These are phyloP conservation scores for Phytopythium boreale DNA, from an alignment of 352 stramenopile species.

Conservation along the genomic window DNA sequence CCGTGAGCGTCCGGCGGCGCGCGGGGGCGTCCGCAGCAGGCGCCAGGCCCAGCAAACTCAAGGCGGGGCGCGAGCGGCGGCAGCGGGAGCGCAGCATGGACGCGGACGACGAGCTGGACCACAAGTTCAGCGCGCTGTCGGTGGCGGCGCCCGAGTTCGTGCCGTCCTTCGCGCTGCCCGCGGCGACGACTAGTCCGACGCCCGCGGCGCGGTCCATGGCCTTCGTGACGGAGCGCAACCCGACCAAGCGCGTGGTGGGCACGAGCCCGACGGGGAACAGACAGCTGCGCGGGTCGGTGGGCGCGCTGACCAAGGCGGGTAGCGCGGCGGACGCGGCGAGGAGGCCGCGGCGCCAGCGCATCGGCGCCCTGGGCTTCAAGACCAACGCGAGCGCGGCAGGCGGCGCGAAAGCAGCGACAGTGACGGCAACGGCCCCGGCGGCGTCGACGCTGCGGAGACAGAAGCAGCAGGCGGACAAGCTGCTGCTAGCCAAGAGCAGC, in stretches of 20 bases:
- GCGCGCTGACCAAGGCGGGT: background rate
- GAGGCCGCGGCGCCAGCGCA: conserved; percentile 45
- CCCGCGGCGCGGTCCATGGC: conserved; percentile 34
- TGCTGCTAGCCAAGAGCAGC: conserved; percentile 25
- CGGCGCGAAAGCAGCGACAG: conserved; percentile 7
- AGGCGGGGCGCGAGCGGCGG: conserved; percentile 52
- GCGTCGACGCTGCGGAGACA: conserved; percentile 12
- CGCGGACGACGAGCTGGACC: conserved; percentile 55
- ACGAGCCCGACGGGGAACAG: background rate
- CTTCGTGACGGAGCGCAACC: conserved; percentile 45
- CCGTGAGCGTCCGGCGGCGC: conserved; percentile 3
- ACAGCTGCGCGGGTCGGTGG: background rate
- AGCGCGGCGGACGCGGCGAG: conserved; percentile 6
- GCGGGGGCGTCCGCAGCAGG: conserved; percentile 6
- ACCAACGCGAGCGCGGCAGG: conserved; percentile 15
- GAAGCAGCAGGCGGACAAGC: conserved; percentile 24
- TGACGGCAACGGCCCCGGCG: conserved; percentile 14
- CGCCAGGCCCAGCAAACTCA: conserved; percentile 38
- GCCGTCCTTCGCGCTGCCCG: conserved; percentile 15
- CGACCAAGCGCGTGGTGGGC: conserved; percentile 3
- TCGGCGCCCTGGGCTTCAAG: conserved; percentile 43
- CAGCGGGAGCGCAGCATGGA: conserved; percentile 50
- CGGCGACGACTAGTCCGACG: conserved; percentile 10
- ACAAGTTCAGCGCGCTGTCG: conserved; percentile 60
- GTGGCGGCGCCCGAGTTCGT: conserved; percentile 56